Evolutionary conservation across 345 rosid genomes (phyloP).

Genomic region (Lenwebbia sp.): DNA sequence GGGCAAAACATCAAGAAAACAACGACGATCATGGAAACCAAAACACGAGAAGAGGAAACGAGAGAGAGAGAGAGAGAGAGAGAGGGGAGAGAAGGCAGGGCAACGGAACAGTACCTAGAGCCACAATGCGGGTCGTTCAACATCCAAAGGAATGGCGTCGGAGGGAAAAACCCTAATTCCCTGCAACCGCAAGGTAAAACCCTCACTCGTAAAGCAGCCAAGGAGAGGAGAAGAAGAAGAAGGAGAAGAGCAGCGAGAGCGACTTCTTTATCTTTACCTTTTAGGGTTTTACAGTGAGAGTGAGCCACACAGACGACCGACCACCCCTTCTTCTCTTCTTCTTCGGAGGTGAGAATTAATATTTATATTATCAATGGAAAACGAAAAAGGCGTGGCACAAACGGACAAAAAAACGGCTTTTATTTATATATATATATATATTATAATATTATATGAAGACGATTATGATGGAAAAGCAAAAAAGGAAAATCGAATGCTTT

Average conservation of each 20-base stretch:
- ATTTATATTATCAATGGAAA: background rate
- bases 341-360: background rate
- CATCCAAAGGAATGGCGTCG: background rate
- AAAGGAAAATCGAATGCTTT: background rate
- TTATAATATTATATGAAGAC: background rate
- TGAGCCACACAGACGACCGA: background rate
- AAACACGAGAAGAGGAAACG: background rate
- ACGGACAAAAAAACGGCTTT: background rate
- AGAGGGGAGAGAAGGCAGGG: background rate
- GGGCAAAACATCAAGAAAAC: background rate
- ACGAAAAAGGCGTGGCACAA: background rate
- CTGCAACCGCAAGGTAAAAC: no score
- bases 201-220: no score
- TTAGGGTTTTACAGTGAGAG: background rate
- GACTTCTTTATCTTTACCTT: background rate
- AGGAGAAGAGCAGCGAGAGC: no score
- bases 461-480: background rate
- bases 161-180: background rate
- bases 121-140: background rate
- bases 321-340: no score
- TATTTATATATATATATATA: rapidly evolving
- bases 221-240: no score
- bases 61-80: background rate
- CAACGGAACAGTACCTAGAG: background rate
- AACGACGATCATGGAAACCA: background rate